These are phyloP conservation scores for Penicillium sp. DNA, from an alignment of 2,329 filamentous ascomycete genomes.

Conservation along the genomic window DNA sequence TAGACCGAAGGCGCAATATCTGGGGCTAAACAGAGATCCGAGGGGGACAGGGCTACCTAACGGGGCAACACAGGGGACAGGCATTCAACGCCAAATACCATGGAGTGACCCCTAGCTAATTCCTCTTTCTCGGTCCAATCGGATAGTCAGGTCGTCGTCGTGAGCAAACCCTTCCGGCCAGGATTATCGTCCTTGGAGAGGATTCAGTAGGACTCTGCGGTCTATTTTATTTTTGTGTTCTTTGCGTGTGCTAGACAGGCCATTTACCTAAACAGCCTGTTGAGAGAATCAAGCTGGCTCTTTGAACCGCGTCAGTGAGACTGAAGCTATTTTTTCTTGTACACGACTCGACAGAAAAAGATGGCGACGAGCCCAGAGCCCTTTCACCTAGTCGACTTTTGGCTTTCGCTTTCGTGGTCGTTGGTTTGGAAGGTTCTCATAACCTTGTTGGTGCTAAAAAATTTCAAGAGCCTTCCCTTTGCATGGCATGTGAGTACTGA, in stretches of 20 bases:
- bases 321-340: neutral
- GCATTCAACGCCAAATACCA: neutral
- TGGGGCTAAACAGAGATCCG: neutral
- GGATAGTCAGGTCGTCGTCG: neutral
- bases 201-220: neutral
- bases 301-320: neutral
- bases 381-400: conserved; percentile 10
- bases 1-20: neutral
- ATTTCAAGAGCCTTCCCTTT: conserved; percentile 16
- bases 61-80: neutral
- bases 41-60: neutral
- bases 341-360: neutral
- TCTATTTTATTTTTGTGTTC: neutral
- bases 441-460: conserved; percentile 9
- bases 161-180: neutral
- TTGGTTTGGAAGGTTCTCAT: conserved; percentile 13
- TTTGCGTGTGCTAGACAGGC: neutral
- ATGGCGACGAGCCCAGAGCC: conserved; percentile 11
- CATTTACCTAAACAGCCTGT: neutral
- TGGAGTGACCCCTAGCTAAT: neutral
- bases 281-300: neutral
- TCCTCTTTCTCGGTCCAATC: neutral
- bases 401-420: conserved; percentile 11
- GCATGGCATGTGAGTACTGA: conserved; percentile 16
- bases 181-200: neutral